Base-by-base conservation (phyloP, 805 yeast species). In the Cyberlindnera suaveolens region DNA sequence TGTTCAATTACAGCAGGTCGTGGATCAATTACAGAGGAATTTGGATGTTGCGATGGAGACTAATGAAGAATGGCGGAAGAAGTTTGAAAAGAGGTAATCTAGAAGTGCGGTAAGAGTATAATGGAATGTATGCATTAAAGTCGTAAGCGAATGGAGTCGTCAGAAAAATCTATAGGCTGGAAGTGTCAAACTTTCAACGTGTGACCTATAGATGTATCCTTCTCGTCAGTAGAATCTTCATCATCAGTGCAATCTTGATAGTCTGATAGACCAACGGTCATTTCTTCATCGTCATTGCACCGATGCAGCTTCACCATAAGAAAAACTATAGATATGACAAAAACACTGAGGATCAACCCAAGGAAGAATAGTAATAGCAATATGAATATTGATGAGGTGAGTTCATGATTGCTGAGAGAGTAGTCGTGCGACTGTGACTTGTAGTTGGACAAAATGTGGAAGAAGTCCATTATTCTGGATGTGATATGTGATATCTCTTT, bases 41-140 rank as follows among this genome's bases (percentile, higher is more conserved):
- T 41, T 59, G 27, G 44, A 44, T 1, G 38, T 39, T 6, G 57
- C 59, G 15, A 43, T 54, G 39, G 61, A 54, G 30, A 51, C 51
- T 6, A 57, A 54, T 39, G 61, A 58, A 29, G 56, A 54, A 38
- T 59, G 61, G 63, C 54, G 49, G 14, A 41, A 41, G 17, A 50
- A 43, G 34, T 57, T 48, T 26, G 35, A 41, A 13, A 23, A 45
- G 30, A 15, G 31, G 31, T 35, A 13, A 23, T 23, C 27, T 23
- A 23, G 11, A 23, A 23, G 27, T 23, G 13, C 26, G 6, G 4
- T 23, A 11, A 23, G 27, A 23, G 27, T 10, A 23, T 23, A 23
- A 23, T 3, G 27, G 11, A 23, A 23, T 9, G 11, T 23, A 10
- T 23, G 10, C 27, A 23, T 23, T 23, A 23, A 23, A 23, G 10